Evolutionary conservation across 768 basidiomycete species (phyloP), one percentile per base, ranked within the genome.

Genomic region (Lyophyllum shimeji): DNA sequence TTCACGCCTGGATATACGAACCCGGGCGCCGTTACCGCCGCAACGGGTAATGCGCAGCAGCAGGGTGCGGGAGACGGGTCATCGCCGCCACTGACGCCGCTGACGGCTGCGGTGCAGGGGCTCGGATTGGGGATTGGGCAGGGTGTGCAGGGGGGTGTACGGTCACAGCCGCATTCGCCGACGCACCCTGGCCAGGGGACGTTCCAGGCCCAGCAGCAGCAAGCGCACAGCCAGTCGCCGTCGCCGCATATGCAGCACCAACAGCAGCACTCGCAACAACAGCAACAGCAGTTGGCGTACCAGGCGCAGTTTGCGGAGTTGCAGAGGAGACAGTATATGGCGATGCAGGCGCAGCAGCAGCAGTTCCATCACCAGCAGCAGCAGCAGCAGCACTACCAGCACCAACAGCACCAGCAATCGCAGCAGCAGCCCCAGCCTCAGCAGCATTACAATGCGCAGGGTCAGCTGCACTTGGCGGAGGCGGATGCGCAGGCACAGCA

Each of bases 81-180:
- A 11, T 46, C 51, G 37, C 65, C 65, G 20, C 65, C 65, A 15
- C 40, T 65, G 59, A 65, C 65, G 33, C 65, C 65, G 21, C 18
- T 65, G 34, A 65, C 59, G 21, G 61, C 61, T n/a, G 67, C 66
- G 1, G 64, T 67, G 25, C 67, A 68, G 56, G 62, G 64, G 2
- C 46, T 63, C 7, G 65, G 60, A 1, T 65, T 73, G 23, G 8
- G 65, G 60, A 1, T 65, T 73, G 23, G 67, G 67, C 66, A 23
- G 62, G 59, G 27, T 53, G 42, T 17, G 62, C 34, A 47, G 48
- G 46, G 46, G 20, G 58, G 58, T 18, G 70, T 46, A 13, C 39
- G 53, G 52, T 70, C 73, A 49, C 74, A 75, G 52, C 69, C 71
- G 53, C 73, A 75, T 48, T 63, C 71, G 12, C 73, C 73, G 29